phyloP scores from a whole-genome alignment of 176 grass and related monocot species.

The Puccinellia tenuiflora region DNA sequence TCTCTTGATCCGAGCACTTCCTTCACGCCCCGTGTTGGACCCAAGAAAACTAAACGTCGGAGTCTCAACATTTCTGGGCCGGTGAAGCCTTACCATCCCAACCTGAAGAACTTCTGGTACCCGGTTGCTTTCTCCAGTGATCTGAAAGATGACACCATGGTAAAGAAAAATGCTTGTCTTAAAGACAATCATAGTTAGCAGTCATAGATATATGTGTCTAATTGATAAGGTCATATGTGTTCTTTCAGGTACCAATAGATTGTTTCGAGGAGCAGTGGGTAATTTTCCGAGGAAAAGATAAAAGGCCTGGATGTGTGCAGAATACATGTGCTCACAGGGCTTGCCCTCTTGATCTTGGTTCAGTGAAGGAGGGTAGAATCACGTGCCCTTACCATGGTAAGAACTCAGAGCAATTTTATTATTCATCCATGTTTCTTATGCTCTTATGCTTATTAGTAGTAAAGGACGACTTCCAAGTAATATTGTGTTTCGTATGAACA shows the following conservation, averaged over 20 bases:
- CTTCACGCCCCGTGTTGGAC: conserved; percentile 7
- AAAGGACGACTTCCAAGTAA: conserved; percentile 10
- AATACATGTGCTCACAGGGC: conserved; percentile 99
- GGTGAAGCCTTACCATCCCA: conserved; percentile 66
- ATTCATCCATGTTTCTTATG: neutral
- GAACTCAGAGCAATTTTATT: neutral
- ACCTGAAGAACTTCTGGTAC: conserved; percentile 96
- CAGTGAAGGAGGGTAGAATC: conserved; percentile 89
- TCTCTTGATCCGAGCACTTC: conserved; percentile 60
- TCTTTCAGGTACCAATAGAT: conserved; percentile 82
- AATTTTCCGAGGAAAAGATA: conserved; percentile 87
- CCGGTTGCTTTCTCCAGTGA: conserved; percentile 89
- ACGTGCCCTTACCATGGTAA: conserved; percentile 98
- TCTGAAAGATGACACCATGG: conserved; percentile 92
- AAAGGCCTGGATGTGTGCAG: conserved; percentile 79
- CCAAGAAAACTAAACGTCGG: conserved; percentile 35
- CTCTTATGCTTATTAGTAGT: neutral
- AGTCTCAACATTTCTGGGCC: conserved; percentile 73
- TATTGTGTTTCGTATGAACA: neutral
- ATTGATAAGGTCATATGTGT: neutral
- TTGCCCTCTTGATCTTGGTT: conserved; percentile 95
- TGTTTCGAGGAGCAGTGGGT: conserved; percentile 98
- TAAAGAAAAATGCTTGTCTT: conserved; percentile 13
- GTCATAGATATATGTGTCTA: neutral
- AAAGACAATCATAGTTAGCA: neutral